Evolutionary conservation across 768 basidiomycete species (phyloP).

Genomic region (Amanita rimosa): DNA sequence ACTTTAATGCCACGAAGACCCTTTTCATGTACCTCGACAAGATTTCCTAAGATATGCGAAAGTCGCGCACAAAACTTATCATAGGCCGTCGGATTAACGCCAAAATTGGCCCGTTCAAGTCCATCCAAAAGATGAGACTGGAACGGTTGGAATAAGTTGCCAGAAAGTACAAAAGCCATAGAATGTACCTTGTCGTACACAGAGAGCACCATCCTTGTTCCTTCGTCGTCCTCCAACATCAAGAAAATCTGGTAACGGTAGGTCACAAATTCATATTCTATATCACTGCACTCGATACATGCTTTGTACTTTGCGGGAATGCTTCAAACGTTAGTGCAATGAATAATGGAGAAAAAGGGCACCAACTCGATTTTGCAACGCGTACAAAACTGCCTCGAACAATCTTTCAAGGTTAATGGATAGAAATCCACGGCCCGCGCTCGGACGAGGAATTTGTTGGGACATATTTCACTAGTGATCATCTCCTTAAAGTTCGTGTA

Average conservation of each 20-base stretch:
- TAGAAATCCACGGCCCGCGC: slow-evolving; percentile 46
- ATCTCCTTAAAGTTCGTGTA: slow-evolving; percentile 27
- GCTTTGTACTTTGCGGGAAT: slow-evolving; percentile 27
- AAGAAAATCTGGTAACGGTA: slow-evolving; percentile 39
- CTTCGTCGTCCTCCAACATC: slow-evolving; percentile 38
- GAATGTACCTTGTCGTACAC: slow-evolving; percentile 33
- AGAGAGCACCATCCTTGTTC: slow-evolving; percentile 29
- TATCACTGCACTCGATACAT: slow-evolving; percentile 44
- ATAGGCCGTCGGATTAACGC: slow-evolving; percentile 25
- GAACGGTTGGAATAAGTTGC: background rate
- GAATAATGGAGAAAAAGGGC: background rate
- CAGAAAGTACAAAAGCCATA: background rate
- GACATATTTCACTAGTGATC: slow-evolving; percentile 16
- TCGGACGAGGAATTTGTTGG: slow-evolving; percentile 28
- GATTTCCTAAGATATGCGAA: slow-evolving; percentile 33
- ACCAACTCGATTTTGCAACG: slow-evolving; percentile 42
- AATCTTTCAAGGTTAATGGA: slow-evolving; percentile 38
- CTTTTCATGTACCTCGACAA: slow-evolving; percentile 27
- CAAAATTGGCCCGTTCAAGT: slow-evolving; percentile 31
- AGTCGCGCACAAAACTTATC: slow-evolving; percentile 28
- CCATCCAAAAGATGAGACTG: slow-evolving; percentile 35
- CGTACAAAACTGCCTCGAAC: slow-evolving; percentile 36
- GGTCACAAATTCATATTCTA: slow-evolving; percentile 35
- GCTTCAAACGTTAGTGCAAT: slow-evolving; percentile 19
- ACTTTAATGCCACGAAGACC: slow-evolving; percentile 5